Evolutionary conservation across 1,139 yeast species (phyloP).

Genomic region (Pichia sp.): DNA sequence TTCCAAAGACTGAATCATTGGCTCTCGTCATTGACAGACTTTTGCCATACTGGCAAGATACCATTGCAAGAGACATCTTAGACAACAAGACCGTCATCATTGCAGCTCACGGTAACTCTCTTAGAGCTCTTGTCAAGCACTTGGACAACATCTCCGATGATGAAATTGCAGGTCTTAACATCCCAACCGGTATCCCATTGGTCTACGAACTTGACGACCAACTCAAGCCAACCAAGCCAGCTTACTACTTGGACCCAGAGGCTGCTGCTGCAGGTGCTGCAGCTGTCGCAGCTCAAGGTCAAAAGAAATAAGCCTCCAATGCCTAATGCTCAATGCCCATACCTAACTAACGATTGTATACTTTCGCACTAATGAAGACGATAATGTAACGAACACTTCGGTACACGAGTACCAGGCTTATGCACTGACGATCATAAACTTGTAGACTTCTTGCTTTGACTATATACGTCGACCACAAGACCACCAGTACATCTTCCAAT

Average conservation of each 20-base stretch:
- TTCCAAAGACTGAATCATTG: constrained; percentile 94
- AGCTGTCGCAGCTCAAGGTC: constrained; percentile 97
- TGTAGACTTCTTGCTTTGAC: no score
- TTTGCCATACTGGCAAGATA: constrained; percentile 97
- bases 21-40: constrained; percentile 93
- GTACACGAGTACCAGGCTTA: no score
- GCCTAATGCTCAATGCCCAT: no score
- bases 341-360: not conserved
- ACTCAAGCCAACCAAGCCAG: constrained; percentile 86
- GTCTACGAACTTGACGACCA: constrained; percentile 89
- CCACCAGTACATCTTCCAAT: no score
- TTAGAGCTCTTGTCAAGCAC: constrained; percentile 95
- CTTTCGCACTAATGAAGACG: no score
- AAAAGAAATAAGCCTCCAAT: constrained; percentile 50
- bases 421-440: no score
- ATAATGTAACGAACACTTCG: no score
- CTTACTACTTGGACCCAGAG: constrained; percentile 97
- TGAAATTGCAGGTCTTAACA: constrained; percentile 89
- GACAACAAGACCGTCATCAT: constrained; percentile 85
- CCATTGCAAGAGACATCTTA: constrained; percentile 77
- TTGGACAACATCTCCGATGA: constrained; percentile 90
- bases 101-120: constrained; percentile 98
- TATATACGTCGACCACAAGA: no score
- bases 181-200: constrained; percentile 98
- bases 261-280: constrained; percentile 99